phyloP scores from a whole-genome alignment of 306 rosid species.

The Quercus dentata region DNA sequence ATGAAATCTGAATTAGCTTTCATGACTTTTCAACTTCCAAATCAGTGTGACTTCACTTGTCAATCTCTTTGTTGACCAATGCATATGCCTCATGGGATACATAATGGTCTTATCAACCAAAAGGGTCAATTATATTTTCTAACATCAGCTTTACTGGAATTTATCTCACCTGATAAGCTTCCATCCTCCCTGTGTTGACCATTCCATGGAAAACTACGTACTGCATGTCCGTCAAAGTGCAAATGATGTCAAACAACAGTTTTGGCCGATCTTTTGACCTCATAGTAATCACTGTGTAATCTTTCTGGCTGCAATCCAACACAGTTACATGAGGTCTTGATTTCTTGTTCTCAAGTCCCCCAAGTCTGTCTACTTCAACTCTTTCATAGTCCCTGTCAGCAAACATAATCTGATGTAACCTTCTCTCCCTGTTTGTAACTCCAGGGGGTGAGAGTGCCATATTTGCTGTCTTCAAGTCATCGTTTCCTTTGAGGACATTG shows the following conservation, averaged over 20 bases:
- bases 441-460: conserved; percentile 73
- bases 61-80: neutral
- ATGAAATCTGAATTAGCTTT: neutral
- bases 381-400: conserved; percentile 92
- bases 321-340: conserved; percentile 65
- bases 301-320: conserved; percentile 69
- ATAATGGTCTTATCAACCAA: neutral
- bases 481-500: conserved; percentile 71
- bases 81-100: neutral
- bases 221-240: conserved; percentile 96
- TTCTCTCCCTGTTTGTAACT: conserved; percentile 71
- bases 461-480: conserved; percentile 66
- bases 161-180: conserved; percentile 74
- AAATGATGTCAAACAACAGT: conserved; percentile 82
- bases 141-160: neutral
- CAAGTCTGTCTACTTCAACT: conserved; percentile 41
- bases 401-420: conserved; percentile 94
- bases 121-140: neutral
- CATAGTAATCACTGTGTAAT: conserved; percentile 78
- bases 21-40: neutral
- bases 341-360: conserved; percentile 38
- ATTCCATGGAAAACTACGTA: conserved; percentile 89
- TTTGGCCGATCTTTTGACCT: conserved; percentile 87
- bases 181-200: conserved; percentile 65
- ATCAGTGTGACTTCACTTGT: neutral